Evolutionary conservation across 2,329 filamentous ascomycete genomes (phyloP), one percentile per base, ranked within the genome.

Genomic region (Alternaria viburni): DNA sequence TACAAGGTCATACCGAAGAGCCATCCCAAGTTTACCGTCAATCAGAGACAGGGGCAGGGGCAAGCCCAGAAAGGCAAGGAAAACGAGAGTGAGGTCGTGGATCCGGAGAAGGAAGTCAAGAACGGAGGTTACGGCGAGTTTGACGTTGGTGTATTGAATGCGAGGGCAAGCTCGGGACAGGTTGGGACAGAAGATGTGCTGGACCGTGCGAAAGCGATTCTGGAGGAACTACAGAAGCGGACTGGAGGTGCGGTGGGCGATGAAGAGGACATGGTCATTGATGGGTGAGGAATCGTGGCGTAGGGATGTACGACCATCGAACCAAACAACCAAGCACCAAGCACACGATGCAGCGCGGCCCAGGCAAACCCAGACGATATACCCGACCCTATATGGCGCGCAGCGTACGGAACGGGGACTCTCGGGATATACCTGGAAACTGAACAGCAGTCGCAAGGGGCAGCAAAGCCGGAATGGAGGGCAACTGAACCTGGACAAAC

Each of bases 61-160:
- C 50, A 56, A 10, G 36, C 54, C 19, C 58, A 43, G 21, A 62
- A 60, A 28, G 54, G 47, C 21, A 66, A 62, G 44, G 66, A 62
- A 12, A 61, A 59, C n/a, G 59, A 59, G 44, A 59, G 54, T 23
- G 62, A 62, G 46, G 51, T 47, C 32, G 61, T 55, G 46, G 72
- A 77, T 49, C 61, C 69, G 3, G 73, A 77, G 51, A 72, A 65
- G 6, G 65, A 62, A 7, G 74, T 80, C 11, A 82, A 76, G 56
- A 85, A 85, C 68, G 82, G 81, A 12, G 84, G 84, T 8, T 69
- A 85, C 47, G 84, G 84, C 8, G 77, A 81, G 82, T 83, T 97
- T 57, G 94, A 97, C 76, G 90, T 96, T 13, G 94, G 94, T 30
- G 95, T 92, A 88, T 81, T 98, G 72, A 98, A 97, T 77, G 94